These are phyloP conservation scores for Xylaria bambusicola DNA, from an alignment of 495 filamentous ascomycete species.

Conservation along the genomic window DNA sequence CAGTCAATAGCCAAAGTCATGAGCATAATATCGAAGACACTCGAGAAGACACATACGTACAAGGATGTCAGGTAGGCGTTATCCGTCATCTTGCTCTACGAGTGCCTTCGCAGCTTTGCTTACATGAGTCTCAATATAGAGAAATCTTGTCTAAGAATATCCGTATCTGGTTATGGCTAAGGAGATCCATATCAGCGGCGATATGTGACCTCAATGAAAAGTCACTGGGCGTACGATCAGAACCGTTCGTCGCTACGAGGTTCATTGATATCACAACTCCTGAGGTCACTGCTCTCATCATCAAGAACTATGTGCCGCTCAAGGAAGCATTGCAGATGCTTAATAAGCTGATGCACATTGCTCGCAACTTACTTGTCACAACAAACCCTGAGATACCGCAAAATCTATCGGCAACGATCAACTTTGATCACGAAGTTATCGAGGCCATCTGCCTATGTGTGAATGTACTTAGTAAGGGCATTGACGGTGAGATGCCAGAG, in stretches of 20 bases:
- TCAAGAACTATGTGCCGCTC: conserved; percentile 70
- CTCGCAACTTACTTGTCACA: conserved; percentile 78
- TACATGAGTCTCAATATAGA: conserved; percentile 40
- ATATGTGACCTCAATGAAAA: conserved; percentile 64
- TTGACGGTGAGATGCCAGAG: conserved; percentile 76
- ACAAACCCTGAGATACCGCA: conserved; percentile 74
- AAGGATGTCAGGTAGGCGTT: conserved; percentile 55
- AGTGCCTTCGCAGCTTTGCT: conserved; percentile 38
- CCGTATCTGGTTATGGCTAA: conserved; percentile 71
- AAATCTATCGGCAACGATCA: conserved; percentile 76
- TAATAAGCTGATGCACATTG: conserved; percentile 82
- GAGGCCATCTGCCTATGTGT: conserved; percentile 82
- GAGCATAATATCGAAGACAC: conserved; percentile 51
- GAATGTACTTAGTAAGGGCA: conserved; percentile 84
- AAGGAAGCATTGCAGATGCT: conserved; percentile 81
- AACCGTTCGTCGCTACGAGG: conserved; percentile 43
- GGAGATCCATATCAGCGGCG: conserved; percentile 46
- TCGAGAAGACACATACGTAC: conserved; percentile 54
- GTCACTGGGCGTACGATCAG: conserved; percentile 51
- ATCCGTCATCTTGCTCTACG: conserved; percentile 22
- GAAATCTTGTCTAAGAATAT: conserved; percentile 58
- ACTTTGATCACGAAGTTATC: conserved; percentile 81
- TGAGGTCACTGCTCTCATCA: conserved; percentile 72
- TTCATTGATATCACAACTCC: conserved; percentile 53
- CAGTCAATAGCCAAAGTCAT: conserved; percentile 51